Evolutionary conservation across 108 stramenopile genomes (phyloP).

Genomic region (Schizochytrium sp.): DNA sequence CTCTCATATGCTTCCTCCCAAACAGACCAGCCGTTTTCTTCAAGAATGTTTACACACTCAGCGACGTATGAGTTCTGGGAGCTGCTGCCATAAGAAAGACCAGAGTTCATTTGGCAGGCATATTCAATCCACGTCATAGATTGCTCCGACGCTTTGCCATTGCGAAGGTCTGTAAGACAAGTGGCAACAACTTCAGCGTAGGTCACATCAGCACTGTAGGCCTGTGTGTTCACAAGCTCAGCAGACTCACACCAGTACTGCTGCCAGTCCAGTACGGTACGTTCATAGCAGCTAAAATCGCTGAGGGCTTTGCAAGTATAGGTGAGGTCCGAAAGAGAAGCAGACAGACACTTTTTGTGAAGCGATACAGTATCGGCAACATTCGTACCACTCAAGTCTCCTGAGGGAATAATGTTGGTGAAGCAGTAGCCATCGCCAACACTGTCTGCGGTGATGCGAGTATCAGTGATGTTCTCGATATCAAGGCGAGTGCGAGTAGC

Average conservation of each 20-base stretch:
- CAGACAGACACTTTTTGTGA: neutral
- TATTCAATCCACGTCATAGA: neutral
- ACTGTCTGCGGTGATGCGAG: neutral
- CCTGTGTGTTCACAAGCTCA: conserved; percentile 11
- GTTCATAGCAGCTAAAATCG: neutral
- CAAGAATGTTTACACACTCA: neutral
- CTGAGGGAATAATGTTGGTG: neutral
- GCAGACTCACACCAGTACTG: conserved; percentile 56
- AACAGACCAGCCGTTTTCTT: neutral
- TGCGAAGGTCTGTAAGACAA: neutral
- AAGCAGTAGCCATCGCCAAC: neutral
- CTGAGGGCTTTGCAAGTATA: conserved; percentile 28
- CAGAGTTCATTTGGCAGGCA: conserved; percentile 23
- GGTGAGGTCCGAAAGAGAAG: neutral
- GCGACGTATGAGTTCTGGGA: neutral
- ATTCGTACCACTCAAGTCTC: conserved; percentile 16
- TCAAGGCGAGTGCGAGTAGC: conserved; percentile 15
- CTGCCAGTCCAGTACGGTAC: neutral
- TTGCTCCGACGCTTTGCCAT: conserved; percentile 15
- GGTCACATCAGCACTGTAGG: neutral
- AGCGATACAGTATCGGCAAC: neutral
- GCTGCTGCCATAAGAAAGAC: neutral
- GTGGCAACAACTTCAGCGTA: neutral
- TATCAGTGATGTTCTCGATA: conserved; percentile 37
- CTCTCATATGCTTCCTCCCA: conserved; percentile 9